Conservation (phyloP, 768 basidiomycete species). For the Cytidiella melzeri region DNA sequence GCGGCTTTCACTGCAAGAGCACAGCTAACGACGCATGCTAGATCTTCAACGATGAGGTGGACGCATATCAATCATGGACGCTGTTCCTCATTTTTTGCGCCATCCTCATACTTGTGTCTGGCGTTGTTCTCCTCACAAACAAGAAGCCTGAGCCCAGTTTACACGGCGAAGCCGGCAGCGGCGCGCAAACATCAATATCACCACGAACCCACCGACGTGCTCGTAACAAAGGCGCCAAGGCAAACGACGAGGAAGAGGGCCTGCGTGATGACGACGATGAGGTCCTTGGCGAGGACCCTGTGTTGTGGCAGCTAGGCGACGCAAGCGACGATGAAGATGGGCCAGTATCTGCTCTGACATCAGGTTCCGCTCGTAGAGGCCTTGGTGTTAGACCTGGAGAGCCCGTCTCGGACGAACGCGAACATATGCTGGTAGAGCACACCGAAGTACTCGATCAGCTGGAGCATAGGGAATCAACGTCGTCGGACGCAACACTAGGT, state of each 20-base stretch:
- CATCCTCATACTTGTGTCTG: constrained; percentile 79
- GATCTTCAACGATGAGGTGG: constrained; percentile 82
- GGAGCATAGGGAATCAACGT: constrained; percentile 30
- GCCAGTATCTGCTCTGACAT: constrained; percentile 21
- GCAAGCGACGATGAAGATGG: constrained; percentile 59
- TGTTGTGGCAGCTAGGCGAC: constrained; percentile 69
- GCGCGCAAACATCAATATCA: constrained; percentile 21
- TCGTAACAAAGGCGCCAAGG: constrained; percentile 23
- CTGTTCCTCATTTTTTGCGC: constrained; percentile 85
- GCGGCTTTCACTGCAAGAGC: neutral
- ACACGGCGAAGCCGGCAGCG: constrained; percentile 9
- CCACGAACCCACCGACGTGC: constrained; percentile 24
- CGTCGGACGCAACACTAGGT: constrained; percentile 33
- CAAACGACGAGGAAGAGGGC: constrained; percentile 35
- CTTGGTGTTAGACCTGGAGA: constrained; percentile 17
- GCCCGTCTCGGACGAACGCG: constrained; percentile 18
- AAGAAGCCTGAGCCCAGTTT: constrained; percentile 68
- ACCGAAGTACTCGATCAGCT: constrained; percentile 33
- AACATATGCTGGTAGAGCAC: constrained; percentile 26
- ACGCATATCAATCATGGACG: constrained; percentile 83
- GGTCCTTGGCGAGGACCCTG: constrained; percentile 33
- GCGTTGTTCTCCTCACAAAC: constrained; percentile 90
- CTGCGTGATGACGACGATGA: constrained; percentile 29
- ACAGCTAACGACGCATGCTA: constrained; percentile 11
- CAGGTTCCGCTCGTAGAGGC: constrained; percentile 4